Percentiles rank a stretch among this genome's conserved stretches.
Evolutionary conservation across 164 flowering plant genomes (phyloP).

Genomic region (Amborella trichopoda): DNA sequence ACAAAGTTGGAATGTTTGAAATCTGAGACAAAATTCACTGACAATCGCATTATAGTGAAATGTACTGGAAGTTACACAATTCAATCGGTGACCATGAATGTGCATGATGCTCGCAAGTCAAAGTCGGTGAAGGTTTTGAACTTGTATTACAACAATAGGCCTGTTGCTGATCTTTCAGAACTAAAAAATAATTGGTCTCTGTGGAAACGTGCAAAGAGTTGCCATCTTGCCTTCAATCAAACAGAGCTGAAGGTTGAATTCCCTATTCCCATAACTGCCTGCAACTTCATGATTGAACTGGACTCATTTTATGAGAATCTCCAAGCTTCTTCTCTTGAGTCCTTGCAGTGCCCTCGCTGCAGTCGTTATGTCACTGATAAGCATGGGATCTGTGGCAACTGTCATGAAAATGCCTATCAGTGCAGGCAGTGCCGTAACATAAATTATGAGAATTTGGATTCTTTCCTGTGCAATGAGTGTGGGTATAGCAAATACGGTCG

Average conservation of each 20-base stretch:
- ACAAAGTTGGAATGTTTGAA: constrained; percentile 95
- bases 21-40: constrained; percentile 97
- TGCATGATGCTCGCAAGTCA: constrained; percentile 97
- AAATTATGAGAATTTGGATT: constrained; percentile 95
- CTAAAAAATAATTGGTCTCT: constrained; percentile 95
- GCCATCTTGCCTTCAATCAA: constrained; percentile 90
- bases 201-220: constrained; percentile 99
- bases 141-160: constrained; percentile 91
- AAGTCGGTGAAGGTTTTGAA: constrained; percentile 95
- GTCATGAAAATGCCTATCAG: constrained; percentile 99
- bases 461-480: constrained; percentile 98
- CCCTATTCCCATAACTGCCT: constrained; percentile 95
- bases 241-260: constrained; percentile 97
- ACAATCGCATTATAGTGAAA: constrained; percentile 96
- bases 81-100: constrained; percentile 96
- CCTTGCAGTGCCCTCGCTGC: constrained; percentile 98
- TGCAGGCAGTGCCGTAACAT: constrained; percentile 99
- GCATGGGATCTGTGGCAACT: constrained; percentile 94
- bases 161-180: constrained; percentile 95
- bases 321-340: constrained; percentile 93
- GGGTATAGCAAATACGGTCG: constrained; percentile 99
- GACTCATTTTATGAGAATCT: constrained; percentile 98
- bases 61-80: constrained; percentile 98
- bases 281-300: constrained; percentile 98
- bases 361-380: constrained; percentile 93